Percentiles rank a stretch among this genome's conserved stretches.
These are phyloP conservation scores for Cryptosporidium tyzzeri DNA, from an alignment of 169 alveolate species.

Conservation along the genomic window DNA sequence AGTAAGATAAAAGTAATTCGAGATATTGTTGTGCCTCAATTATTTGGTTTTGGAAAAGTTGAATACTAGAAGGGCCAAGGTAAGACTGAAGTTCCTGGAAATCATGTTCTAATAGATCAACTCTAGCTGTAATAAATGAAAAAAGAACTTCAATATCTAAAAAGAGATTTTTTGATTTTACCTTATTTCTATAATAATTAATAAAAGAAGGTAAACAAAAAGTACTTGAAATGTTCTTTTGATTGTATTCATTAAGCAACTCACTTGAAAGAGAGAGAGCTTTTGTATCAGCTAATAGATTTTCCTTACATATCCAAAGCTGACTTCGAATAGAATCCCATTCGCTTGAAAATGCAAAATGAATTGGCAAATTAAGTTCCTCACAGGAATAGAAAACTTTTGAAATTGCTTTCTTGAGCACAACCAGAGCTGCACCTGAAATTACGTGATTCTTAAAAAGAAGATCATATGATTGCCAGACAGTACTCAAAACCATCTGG, in stretches of 20 bases:
- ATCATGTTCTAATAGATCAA: slow-evolving; percentile 53
- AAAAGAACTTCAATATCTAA: slow-evolving; percentile 63
- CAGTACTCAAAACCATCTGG: slow-evolving; percentile 68
- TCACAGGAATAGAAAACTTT: slow-evolving; percentile 52
- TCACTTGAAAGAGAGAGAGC: slow-evolving; percentile 5
- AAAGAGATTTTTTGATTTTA: slow-evolving; percentile 32
- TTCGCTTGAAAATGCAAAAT: slow-evolving; percentile 51
- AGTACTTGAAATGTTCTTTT: background rate
- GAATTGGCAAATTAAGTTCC: slow-evolving; percentile 66
- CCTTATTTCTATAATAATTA: slow-evolving; percentile 31
- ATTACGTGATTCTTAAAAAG: slow-evolving; percentile 61
- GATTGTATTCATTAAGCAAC: background rate
- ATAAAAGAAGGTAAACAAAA: slow-evolving; percentile 15
- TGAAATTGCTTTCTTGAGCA: slow-evolving; percentile 65
- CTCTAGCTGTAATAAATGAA: slow-evolving; percentile 56
- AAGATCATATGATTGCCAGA: slow-evolving; percentile 73
- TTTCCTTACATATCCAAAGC: slow-evolving; percentile 45
- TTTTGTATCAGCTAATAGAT: background rate
- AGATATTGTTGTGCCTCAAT: slow-evolving; percentile 72
- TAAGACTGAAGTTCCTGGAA: slow-evolving; percentile 70
- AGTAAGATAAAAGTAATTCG: slow-evolving; percentile 36
- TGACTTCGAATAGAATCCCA: slow-evolving; percentile 67
- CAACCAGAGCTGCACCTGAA: slow-evolving; percentile 74
- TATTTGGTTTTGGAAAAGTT: slow-evolving; percentile 66
- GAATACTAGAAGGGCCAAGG: slow-evolving; percentile 46